These are phyloP conservation scores for Sodiomyces alkalinus DNA, from an alignment of 2,329 filamentous ascomycete species.

Conservation along the genomic window DNA sequence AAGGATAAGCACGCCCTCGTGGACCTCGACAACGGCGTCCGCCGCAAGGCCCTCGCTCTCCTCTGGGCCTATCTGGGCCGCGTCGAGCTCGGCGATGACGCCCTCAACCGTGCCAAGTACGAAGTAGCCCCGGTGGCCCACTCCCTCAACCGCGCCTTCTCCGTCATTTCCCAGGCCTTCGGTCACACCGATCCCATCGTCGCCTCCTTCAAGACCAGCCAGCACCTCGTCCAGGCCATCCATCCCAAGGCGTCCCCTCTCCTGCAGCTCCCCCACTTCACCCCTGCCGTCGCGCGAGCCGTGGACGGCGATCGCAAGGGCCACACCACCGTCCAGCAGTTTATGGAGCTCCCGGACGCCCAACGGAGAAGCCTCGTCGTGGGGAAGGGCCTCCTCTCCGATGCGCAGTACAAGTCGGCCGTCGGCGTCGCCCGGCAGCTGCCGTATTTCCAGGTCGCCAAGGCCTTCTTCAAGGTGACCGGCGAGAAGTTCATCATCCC, in stretches of 20 bases:
- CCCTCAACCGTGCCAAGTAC: constrained; percentile 73
- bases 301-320: constrained; percentile 62
- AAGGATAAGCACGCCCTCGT: constrained; percentile 68
- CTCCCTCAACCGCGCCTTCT: constrained; percentile 72
- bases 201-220: constrained; percentile 65
- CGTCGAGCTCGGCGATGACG: constrained; percentile 64
- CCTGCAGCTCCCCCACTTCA: constrained; percentile 82
- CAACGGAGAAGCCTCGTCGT: constrained; percentile 59
- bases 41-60: constrained; percentile 75
- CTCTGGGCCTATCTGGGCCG: constrained; percentile 93
- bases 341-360: constrained; percentile 70
- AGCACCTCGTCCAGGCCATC: constrained; percentile 81
- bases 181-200: constrained; percentile 71
- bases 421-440: constrained; percentile 70
- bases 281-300: constrained; percentile 44
- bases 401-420: constrained; percentile 61
- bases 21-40: constrained; percentile 63
- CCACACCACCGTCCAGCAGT: constrained; percentile 69
- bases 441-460: constrained; percentile 70
- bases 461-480: constrained; percentile 96
- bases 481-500: constrained; percentile 89
- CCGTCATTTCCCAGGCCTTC: constrained; percentile 75
- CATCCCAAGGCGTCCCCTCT: constrained; percentile 73
- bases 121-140: constrained; percentile 79
- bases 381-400: constrained; percentile 54